A percentile compares a stretch with the other conserved stretches of the same genome.
Conservation (phyloP, 768 basidiomycete genomes). For the Trametes meyenii region DNA sequence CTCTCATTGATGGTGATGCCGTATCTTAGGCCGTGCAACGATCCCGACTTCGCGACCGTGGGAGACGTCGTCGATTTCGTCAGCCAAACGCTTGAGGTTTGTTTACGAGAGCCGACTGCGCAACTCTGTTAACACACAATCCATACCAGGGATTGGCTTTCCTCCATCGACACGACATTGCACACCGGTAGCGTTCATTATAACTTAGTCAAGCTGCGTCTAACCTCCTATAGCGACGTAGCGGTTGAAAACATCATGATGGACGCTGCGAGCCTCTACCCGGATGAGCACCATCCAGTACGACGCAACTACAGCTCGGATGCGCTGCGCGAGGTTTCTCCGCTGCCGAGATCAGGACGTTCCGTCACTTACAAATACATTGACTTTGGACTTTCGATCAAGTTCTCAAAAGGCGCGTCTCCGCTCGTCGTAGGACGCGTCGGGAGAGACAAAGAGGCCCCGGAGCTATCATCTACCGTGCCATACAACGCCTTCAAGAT, state of each 20-base stretch:
- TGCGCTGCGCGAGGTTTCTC: conserved; percentile 32
- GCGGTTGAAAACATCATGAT: conserved; percentile 28
- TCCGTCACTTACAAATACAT: conserved; percentile 37
- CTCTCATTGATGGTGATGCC: conserved; percentile 29
- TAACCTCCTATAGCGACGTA: conserved; percentile 10
- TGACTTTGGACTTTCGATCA: conserved; percentile 26
- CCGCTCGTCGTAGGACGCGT: conserved; percentile 11
- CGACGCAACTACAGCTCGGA: conserved; percentile 36
- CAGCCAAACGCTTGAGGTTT: conserved; percentile 24
- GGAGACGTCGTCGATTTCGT: conserved; percentile 28
- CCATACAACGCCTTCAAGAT: conserved; percentile 29
- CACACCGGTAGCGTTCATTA: conserved; percentile 21
- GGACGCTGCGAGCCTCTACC: conserved; percentile 24
- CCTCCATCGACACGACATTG: conserved; percentile 20
- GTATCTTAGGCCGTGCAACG: conserved; percentile 30
- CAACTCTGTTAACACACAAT: too few species aligned
- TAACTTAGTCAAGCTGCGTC: neutral
- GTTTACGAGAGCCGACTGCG: too few species aligned
- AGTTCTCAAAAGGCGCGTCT: conserved; percentile 20
- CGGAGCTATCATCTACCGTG: conserved; percentile 23
- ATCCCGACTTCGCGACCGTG: conserved; percentile 29
- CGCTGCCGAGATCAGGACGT: conserved; percentile 36
- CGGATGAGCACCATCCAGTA: conserved; percentile 28
- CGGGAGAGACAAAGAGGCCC: conserved; percentile 26
- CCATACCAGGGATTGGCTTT: conserved; percentile 19